Evolutionary conservation across 2,329 filamentous ascomycete genomes (phyloP).

Genomic region (Botrytis tulipae): DNA sequence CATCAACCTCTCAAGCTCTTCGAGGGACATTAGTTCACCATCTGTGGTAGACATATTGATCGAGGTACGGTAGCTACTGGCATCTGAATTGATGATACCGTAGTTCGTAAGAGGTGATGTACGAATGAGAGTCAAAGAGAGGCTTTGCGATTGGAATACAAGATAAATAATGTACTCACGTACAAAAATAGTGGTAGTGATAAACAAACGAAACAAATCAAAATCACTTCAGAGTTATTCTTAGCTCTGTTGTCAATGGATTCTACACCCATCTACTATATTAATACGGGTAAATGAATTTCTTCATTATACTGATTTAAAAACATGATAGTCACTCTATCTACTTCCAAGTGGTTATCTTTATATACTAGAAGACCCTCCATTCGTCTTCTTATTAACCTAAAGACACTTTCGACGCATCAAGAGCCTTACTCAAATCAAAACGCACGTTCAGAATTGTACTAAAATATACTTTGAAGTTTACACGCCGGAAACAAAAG

Average conservation of each 20-base stretch:
- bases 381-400: background rate
- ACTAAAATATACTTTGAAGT: background rate
- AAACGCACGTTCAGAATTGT: background rate
- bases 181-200: background rate
- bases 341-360: background rate
- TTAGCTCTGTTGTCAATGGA: fast-evolving
- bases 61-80: background rate
- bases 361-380: background rate
- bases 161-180: background rate
- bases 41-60: background rate
- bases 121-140: background rate
- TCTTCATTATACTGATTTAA: no score
- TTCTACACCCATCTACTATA: no score
- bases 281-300: background rate
- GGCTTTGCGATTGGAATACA: background rate
- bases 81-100: background rate
- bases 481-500: background rate
- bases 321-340: background rate
- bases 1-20: background rate
- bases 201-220: background rate
- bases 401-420: background rate
- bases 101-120: background rate
- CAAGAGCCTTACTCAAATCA: background rate
- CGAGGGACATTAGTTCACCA: background rate
- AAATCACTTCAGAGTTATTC: background rate